Base-by-base conservation (phyloP, 108 stramenopile species). In the Nitzschia sp. region DNA sequence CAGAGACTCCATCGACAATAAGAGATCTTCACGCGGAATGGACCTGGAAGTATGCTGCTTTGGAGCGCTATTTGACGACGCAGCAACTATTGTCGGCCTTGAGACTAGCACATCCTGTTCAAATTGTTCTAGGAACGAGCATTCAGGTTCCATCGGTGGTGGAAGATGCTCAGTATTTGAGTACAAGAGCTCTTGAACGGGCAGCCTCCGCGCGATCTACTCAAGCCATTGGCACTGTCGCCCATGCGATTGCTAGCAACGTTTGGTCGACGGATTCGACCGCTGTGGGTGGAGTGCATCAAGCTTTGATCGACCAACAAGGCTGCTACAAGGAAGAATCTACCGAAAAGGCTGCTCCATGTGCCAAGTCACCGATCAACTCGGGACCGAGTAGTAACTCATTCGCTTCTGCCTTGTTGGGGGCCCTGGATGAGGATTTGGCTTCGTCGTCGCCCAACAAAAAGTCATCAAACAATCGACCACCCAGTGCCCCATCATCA, bases 131-230 rank as follows among this genome's bases (percentile, higher is more conserved):
- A 33, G 86, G 86, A 11, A 76, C 76, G 30, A 23, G 47, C 1
- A 67, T 91, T 36, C 71, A 85, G 46, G 90, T 91, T 28, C 90
- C 93, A 11, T 81, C 78, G 24, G 78, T 94, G 24, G 93, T 94
- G 28, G 93, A 94, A 78, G 93, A 94, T 81, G 90, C 90, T 15
- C 85, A 88, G 54, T 94, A 86, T 65, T 49, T 94, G 46, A 79
- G 76, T 23, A 88, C 85, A 1, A 64, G 87, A 48, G 88, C 90
- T 6, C 65, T 94, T 34, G 88, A 94, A 75, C 78, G 93, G 68
- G 90, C 90, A 11, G 75, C 86, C 8, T 87, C 87, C 25, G 91
- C 93, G 0, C 74, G 82, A 65, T 86, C 86, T 8, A 65, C 76
- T 32, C 83, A 87, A 68, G 90, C 93, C 59, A 85, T 91, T 34